phyloP scores from a whole-genome alignment of 2,329 filamentous ascomycete species.

The Arthrobotrys musiformis region DNA sequence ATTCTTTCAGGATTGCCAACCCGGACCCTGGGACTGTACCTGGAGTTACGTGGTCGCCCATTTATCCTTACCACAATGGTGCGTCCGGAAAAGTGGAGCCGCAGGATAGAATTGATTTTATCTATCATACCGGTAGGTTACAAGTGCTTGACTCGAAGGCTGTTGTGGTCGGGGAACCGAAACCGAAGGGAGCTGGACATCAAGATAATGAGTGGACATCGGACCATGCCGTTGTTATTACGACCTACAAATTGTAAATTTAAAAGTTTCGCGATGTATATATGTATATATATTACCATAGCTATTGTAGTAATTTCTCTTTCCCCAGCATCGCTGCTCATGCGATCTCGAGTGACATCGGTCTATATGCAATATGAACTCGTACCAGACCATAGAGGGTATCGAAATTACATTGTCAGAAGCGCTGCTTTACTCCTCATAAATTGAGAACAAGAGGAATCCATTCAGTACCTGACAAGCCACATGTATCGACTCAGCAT shows the following conservation, averaged over 20 bases:
- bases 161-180: conserved; percentile 62
- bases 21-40: conserved; percentile 61
- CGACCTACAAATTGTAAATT: conserved; percentile 30
- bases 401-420: too few species aligned
- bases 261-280: too few species aligned
- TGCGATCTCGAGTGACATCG: too few species aligned
- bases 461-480: too few species aligned
- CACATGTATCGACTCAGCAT: too few species aligned
- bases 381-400: too few species aligned
- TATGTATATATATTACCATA: too few species aligned
- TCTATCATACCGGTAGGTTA: conserved; percentile 63
- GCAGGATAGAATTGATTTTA: conserved; percentile 64
- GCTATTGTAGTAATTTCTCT: too few species aligned
- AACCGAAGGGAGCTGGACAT: conserved; percentile 61
- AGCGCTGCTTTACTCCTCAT: too few species aligned
- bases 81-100: conserved; percentile 61
- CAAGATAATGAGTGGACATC: conserved; percentile 64
- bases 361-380: too few species aligned
- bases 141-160: conserved; percentile 60
- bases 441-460: too few species aligned
- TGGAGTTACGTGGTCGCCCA: conserved; percentile 64
- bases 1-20: conserved; percentile 63
- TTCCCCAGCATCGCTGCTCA: too few species aligned
- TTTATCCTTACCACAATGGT: conserved; percentile 61
- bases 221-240: conserved; percentile 61